Conservation (phyloP, 371 early-diverging fungal genomes). For the Saksenaea vasiformis region DNA sequence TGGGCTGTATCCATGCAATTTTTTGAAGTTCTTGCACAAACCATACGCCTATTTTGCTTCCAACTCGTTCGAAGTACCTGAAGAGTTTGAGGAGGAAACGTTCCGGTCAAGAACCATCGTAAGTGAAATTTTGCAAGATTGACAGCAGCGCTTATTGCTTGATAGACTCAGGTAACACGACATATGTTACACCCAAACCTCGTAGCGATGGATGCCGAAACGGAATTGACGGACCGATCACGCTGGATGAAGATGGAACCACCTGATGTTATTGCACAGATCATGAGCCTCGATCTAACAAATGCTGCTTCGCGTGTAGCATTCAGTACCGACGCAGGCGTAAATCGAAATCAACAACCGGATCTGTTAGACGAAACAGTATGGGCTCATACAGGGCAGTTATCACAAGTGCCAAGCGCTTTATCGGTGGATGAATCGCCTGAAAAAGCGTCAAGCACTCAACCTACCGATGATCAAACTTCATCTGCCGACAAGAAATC, state of each 20-base stretch:
- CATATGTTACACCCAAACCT: conserved; percentile 67
- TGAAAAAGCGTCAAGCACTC: background rate
- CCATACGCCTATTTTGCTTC: conserved; percentile 53
- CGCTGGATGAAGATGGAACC: conserved; percentile 71
- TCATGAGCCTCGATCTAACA: conserved; percentile 62
- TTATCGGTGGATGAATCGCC: background rate
- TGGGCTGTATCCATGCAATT: conserved; percentile 69
- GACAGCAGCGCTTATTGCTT: background rate
- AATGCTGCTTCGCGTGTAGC: conserved; percentile 59
- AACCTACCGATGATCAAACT: conserved; percentile 1
- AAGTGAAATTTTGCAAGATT: background rate
- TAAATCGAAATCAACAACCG: conserved; percentile 12
- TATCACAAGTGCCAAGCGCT: background rate
- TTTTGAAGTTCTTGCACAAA: conserved; percentile 55
- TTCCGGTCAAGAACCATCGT: conserved; percentile 46
- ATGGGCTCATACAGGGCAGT: conserved; percentile 20
- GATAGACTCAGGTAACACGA: conserved; percentile 50
- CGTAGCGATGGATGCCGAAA: conserved; percentile 47
- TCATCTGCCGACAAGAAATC: conserved; percentile 4
- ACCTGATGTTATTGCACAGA: conserved; percentile 67
- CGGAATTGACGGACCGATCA: conserved; percentile 57
- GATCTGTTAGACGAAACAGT: conserved; percentile 37
- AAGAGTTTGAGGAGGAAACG: conserved; percentile 56
- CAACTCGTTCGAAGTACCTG: conserved; percentile 36
- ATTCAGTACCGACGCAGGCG: conserved; percentile 25